Percentiles rank a stretch among this genome's conserved stretches.
phyloP scores from a whole-genome alignment of 73 alveolate species.

The Paraurostyla sp. region DNA sequence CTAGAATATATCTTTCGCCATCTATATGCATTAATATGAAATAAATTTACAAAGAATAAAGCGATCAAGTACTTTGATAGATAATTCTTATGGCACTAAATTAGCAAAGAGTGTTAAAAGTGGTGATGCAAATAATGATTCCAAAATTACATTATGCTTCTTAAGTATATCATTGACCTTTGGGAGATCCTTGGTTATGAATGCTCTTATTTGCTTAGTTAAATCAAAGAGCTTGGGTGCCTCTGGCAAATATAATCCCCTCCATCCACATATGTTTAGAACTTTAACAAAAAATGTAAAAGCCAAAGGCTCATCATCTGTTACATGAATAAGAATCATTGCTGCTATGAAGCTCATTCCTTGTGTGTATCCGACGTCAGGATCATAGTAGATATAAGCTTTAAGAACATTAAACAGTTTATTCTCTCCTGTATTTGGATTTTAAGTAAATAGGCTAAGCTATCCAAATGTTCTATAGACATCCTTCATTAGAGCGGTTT shows the following conservation, averaged over 20 bases:
- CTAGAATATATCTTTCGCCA: conserved; percentile 14
- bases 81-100: conserved; percentile 10
- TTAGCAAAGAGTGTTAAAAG: conserved; percentile 35
- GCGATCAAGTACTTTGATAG: conserved; percentile 31
- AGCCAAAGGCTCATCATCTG: neutral
- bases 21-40: neutral
- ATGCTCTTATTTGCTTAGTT: conserved; percentile 15
- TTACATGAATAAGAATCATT: conserved; percentile 1
- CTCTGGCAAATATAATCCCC: neutral
- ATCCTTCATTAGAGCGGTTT: conserved; percentile 5
- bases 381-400: conserved; percentile 13
- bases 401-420: conserved; percentile 47
- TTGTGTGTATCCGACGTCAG: conserved; percentile 47
- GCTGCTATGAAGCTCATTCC: conserved; percentile 56
- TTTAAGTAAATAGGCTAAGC: neutral
- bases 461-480: conserved; percentile 4
- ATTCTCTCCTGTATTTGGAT: conserved; percentile 40
- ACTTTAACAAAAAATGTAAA: neutral
- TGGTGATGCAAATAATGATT: conserved; percentile 50
- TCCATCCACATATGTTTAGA: conserved; percentile 18
- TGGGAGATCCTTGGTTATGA: neutral
- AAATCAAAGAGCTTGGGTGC: conserved; percentile 46
- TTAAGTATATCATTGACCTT: neutral
- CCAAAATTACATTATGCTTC: conserved; percentile 30
- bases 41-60: conserved; percentile 21